A percentile compares a stretch with the other conserved stretches of the same genome.
phyloP scores from a whole-genome alignment of 257 asterid genomes.

The Nemophila menziesii region DNA sequence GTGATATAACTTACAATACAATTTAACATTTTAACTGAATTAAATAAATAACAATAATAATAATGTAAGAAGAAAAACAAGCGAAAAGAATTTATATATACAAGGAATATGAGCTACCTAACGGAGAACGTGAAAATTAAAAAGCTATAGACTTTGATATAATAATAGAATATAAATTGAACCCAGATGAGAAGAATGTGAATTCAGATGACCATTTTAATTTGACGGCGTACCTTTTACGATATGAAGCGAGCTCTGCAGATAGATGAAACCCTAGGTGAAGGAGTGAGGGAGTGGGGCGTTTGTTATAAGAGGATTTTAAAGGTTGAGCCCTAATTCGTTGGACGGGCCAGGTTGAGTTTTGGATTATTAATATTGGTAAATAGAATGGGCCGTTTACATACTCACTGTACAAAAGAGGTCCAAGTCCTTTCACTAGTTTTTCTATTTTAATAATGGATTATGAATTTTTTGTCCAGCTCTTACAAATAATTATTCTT shows the following conservation, averaged over 20 bases:
- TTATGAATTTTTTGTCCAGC: background rate
- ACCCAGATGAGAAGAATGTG: background rate
- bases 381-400: background rate
- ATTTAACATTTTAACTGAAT: background rate
- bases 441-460: too few relatives aligned
- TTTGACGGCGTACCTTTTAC: background rate
- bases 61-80: too few relatives aligned
- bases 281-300: background rate
- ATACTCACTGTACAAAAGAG: too few relatives aligned
- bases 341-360: slow-evolving; percentile 8
- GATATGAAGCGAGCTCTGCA: background rate
- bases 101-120: too few relatives aligned
- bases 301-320: slow-evolving; percentile 5
- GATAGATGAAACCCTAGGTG: slow-evolving; percentile 2
- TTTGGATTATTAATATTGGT: background rate
- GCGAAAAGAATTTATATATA: too few relatives aligned
- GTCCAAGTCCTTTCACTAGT: background rate
- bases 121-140: background rate
- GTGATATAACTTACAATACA: too few relatives aligned
- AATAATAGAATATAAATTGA: background rate
- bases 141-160: background rate
- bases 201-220: background rate
- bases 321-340: slow-evolving; percentile 12
- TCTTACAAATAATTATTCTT: too few relatives aligned
- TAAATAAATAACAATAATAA: background rate